Evolutionary conservation across 768 basidiomycete genomes (phyloP).

Genomic region (Tulasnella sp.): DNA sequence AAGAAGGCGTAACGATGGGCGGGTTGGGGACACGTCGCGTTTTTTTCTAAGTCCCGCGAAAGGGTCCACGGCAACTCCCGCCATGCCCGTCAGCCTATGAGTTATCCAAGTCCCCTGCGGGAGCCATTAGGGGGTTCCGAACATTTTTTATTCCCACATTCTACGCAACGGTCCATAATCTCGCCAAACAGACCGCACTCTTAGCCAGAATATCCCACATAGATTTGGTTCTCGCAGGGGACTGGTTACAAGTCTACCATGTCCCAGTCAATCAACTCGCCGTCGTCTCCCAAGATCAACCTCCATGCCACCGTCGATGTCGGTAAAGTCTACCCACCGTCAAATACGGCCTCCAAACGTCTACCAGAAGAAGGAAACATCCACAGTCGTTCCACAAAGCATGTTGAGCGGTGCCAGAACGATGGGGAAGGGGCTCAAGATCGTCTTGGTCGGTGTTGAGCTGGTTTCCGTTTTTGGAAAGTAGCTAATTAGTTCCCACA

Average conservation of each 20-base stretch:
- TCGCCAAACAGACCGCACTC: too few relatives aligned
- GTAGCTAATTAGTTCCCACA: not conserved
- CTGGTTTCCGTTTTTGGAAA: not conserved
- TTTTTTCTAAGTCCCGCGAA: slow-evolving; percentile 6
- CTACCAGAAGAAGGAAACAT: not conserved
- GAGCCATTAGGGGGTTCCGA: not conserved
- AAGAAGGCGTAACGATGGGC: not conserved
- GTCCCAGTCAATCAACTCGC: not conserved
- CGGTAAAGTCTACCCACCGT: not conserved
- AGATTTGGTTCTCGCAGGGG: too few relatives aligned
- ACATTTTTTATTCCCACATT: too few relatives aligned
- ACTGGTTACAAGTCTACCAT: not conserved
- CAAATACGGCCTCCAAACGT: not conserved
- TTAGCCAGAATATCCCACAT: too few relatives aligned
- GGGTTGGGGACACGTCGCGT: not conserved
- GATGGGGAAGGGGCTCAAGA: not conserved
- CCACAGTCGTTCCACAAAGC: not conserved
- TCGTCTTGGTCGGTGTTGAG: not conserved
- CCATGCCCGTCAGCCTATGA: not conserved
- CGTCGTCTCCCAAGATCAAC: not conserved
- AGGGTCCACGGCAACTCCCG: not conserved
- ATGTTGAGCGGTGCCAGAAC: not conserved
- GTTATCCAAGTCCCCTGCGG: not conserved
- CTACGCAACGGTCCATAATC: too few relatives aligned
- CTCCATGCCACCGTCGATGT: not conserved